Conservation (phyloP, 139 green algal species). For the Desmodesmus armatus region DNA sequence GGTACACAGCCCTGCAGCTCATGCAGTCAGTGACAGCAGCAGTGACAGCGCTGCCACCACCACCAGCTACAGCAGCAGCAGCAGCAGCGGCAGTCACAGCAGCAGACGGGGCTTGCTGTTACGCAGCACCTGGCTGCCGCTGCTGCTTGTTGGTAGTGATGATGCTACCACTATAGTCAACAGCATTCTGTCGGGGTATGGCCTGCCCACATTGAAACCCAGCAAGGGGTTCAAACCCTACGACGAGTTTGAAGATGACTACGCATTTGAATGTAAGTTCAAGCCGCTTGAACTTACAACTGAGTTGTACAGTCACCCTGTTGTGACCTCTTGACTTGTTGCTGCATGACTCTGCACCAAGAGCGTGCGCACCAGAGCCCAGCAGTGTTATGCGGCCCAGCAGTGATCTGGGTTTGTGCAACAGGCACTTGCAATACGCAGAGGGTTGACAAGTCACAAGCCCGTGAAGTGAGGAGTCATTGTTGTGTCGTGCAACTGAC, state of each 20-base stretch:
- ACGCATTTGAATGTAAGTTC: slow-evolving; percentile 52
- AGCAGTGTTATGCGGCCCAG: too few relatives aligned
- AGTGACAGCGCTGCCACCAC: background rate
- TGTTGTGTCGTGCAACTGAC: too few relatives aligned
- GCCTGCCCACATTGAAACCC: slow-evolving; percentile 31
- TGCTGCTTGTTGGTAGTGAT: slow-evolving; percentile 42
- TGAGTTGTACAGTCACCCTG: too few relatives aligned
- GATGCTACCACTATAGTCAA: slow-evolving; percentile 65
- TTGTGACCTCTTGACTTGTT: too few relatives aligned
- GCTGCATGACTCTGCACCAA: too few relatives aligned
- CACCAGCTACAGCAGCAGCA: background rate
- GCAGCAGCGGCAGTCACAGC: background rate
- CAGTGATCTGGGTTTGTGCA: too few relatives aligned
- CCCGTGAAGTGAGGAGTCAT: too few relatives aligned
- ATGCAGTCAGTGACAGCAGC: background rate
- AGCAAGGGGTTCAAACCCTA: slow-evolving; percentile 35
- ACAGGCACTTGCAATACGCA: too few relatives aligned
- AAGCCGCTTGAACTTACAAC: too few relatives aligned
- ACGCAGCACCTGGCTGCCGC: background rate
- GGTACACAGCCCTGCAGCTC: background rate
- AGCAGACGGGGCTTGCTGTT: slow-evolving; percentile 22
- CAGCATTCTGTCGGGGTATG: slow-evolving; percentile 57
- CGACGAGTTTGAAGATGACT: slow-evolving; percentile 59
- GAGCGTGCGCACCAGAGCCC: too few relatives aligned
- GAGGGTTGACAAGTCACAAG: too few relatives aligned